Evolutionary conservation across 441 rosid genomes (phyloP).

Genomic region (Hura crepitans): DNA sequence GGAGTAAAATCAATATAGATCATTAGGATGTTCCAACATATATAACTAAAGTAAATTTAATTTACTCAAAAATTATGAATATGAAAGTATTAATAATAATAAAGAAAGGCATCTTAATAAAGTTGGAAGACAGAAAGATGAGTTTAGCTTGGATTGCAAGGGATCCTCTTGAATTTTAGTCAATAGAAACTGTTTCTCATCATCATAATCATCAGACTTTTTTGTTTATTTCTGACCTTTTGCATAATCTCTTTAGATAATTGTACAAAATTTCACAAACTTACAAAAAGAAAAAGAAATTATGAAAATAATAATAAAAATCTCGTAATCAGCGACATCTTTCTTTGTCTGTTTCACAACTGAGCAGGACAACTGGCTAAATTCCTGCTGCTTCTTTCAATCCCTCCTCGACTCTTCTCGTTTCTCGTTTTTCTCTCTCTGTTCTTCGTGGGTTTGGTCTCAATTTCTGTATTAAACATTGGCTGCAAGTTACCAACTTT

Average conservation of each 20-base stretch:
- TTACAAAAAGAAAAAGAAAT: neutral
- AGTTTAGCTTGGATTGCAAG: conserved; percentile 52
- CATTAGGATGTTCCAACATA: no score
- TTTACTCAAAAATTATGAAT: no score
- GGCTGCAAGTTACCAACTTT: conserved; percentile 29
- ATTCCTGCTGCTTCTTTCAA: conserved; percentile 33
- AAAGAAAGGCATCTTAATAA: conserved; percentile 6
- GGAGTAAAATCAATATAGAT: no score
- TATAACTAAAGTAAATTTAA: no score
- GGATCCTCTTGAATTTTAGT: conserved; percentile 30
- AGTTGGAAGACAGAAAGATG: conserved; percentile 18
- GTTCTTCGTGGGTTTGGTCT: conserved; percentile 31
- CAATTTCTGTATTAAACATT: conserved; percentile 32
- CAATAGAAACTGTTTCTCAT: conserved; percentile 13
- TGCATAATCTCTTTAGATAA: neutral
- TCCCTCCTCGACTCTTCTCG: no score
- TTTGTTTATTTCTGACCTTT: neutral
- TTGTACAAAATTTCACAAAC: neutral
- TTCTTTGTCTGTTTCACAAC: conserved; percentile 62
- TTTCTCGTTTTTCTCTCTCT: conserved; percentile 28
- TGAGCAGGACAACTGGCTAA: conserved; percentile 34
- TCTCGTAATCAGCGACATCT: conserved; percentile 44
- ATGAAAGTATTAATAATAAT: neutral
- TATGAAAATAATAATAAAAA: neutral
- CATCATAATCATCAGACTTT: conserved; percentile 4